Base-by-base conservation (phyloP, 768 basidiomycete species). In the Trametes cinnabarina region DNA sequence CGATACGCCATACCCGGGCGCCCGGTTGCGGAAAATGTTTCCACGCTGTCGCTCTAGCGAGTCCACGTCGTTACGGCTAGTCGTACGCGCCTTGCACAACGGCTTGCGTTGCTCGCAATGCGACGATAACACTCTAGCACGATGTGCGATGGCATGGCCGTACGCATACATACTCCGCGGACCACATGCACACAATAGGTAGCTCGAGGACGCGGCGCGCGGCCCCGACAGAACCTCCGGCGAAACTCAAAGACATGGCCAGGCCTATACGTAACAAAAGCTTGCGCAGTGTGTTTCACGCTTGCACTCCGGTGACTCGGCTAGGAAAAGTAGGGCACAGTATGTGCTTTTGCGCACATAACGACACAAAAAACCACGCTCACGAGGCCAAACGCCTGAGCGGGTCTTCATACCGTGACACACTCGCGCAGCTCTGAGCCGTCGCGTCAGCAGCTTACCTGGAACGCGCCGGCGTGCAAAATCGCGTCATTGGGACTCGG, bases 251-350 rank as follows among this genome's bases (percentile, higher is more conserved):
- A 47, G 7, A 15, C 43, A 15, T 25, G 46, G 47, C 51, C 32
- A 35, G 44, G 44, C 23, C 46, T 26, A 8, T 14, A 15, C 25
- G 51, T 53, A 58, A n/a, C 58, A 48, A 48, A 48, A 59, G 42
- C 26, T 49, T 58, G 50, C 57, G 57, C 47, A 51, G 51, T 46
- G 41, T 55, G 55, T 57, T 57, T 49, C 47, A 57, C n/a, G 30
- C 12, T 32, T 32, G 7, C 30, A 32, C 35, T 47, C 28, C 44
- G 44, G 23, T 26, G 23, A 17, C 23, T n/a, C 44, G 44, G 44
- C 44, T 26, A 46, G 44, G 44, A 46, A n/a, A 46, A 46, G 20
- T 26, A 22, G 44, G 44, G 44, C 25, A 46, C 44, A 25, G 25
- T 25, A 26, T 25, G 23, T 23, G 44, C 23, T 15, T 4, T 20